Base-by-base conservation (phyloP, 2,329 filamentous ascomycete species). In the Xylariomycetidae sp. region DNA sequence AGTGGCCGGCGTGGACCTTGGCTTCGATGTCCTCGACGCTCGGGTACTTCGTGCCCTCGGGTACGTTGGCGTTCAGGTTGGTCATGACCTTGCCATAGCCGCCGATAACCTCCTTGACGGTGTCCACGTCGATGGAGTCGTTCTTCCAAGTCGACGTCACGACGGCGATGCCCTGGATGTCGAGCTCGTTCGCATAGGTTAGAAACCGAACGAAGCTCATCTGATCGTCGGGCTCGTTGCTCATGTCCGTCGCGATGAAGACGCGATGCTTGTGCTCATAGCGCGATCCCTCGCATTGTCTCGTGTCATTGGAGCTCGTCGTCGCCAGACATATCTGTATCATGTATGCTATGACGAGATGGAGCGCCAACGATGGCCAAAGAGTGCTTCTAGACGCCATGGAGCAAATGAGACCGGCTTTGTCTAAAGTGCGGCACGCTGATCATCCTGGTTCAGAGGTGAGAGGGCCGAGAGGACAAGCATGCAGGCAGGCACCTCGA, bases 61-160 rank as follows among this genome's bases (percentile, higher is more conserved):
- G 66, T 2, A 58, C 60, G 41, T 72, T 67, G 2, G 41, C 38
- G 19, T 65, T 61, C 2, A 72, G 48, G 32, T 66, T 70, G 12
- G 58, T 54, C 12, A 51, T 48, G 2, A 60, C 58, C 25, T 56
- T 40, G 9, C 40, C 55, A 38, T 65, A 66, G 8, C 53, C 60
- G 29, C 59, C 42, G 23, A 66, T 33, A 13, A 64, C 57, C 10
- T 47, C 45, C 20, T 49, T 38, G 42, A 65, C 62, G 13, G 61
- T 49, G 20, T 62, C 45, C 4, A 55, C 46, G 38, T 54, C 47
- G 19, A 53, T 46, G 9, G 49, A 46, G 27, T 45, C 45, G 19
- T 54, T 56, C 37, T 61, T 44, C 61, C 61, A 65, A 36, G 48
- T 56, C 9, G 59, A 63, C 1, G 61, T 63, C 7, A 46, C 49